phyloP scores from a whole-genome alignment of 176 grass and related monocot genomes.

The Triticum urartu region DNA sequence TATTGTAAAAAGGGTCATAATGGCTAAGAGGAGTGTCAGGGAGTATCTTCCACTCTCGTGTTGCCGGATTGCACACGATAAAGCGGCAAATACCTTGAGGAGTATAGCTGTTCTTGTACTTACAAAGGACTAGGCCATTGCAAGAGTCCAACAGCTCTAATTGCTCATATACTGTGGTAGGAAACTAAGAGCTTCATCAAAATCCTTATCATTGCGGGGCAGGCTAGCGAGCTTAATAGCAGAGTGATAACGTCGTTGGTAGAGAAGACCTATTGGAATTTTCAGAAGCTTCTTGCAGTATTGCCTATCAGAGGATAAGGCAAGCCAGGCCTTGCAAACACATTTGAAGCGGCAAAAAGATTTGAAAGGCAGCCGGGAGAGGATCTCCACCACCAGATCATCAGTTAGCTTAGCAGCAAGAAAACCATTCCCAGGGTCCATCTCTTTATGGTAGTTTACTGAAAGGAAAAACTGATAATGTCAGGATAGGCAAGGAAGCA shows the following conservation, averaged over 20 bases:
- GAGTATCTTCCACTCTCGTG: conserved; percentile 6
- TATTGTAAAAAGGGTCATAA: neutral
- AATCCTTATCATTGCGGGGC: too few species aligned
- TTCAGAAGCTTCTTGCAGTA: conserved; percentile 30
- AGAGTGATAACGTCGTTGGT: neutral
- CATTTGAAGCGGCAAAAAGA: conserved; percentile 25
- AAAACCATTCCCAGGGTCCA: neutral
- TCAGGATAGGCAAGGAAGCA: neutral
- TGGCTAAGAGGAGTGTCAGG: neutral
- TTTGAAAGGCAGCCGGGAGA: conserved; percentile 41
- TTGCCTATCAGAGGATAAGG: conserved; percentile 40
- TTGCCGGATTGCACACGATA: conserved; percentile 34
- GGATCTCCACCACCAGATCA: conserved; percentile 44
- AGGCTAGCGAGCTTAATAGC: too few species aligned
- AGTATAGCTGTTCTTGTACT: conserved; percentile 6
- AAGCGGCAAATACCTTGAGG: neutral
- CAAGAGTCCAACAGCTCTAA: conserved; percentile 38
- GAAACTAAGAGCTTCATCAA: conserved; percentile 30
- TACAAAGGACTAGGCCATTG: conserved; percentile 54
- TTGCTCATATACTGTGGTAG: conserved; percentile 22
- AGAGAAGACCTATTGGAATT: conserved; percentile 39
- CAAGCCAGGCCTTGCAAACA: conserved; percentile 39
- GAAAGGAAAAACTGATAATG: neutral
- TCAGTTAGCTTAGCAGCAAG: conserved; percentile 5
- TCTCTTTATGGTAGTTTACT: neutral